phyloP scores from a whole-genome alignment of 2,329 filamentous ascomycete genomes.

The Arthrobotrys pseudoclavata region DNA sequence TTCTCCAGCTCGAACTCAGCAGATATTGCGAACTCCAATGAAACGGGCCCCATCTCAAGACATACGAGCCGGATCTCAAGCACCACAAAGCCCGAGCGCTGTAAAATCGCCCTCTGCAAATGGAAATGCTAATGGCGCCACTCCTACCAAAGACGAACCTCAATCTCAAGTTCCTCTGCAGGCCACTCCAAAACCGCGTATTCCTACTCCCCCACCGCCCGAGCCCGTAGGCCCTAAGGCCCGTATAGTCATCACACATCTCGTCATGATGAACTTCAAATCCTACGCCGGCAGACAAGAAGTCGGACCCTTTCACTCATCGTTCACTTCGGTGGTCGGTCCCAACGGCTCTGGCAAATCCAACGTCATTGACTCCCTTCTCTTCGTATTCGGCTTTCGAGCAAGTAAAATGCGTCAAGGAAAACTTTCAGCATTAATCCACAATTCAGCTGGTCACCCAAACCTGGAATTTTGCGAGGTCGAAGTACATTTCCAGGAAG shows the following conservation, averaged over 20 bases:
- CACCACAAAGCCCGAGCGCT: constrained; percentile 26
- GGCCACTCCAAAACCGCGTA: constrained; percentile 35
- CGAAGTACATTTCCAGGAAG: constrained; percentile 94
- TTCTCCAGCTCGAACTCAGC: constrained; percentile 33
- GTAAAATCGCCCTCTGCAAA: constrained; percentile 42
- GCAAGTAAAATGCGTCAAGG: constrained; percentile 99
- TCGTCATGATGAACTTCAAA: constrained; percentile 97
- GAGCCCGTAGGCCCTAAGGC: constrained; percentile 77
- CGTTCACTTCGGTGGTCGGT: constrained; percentile 97
- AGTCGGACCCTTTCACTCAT: constrained; percentile 93
- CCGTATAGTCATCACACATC: constrained; percentile 90
- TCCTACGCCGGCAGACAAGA: constrained; percentile 96
- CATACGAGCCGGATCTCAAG: constrained; percentile 18
- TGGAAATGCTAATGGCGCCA: constrained; percentile 25
- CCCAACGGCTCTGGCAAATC: constrained; percentile 99
- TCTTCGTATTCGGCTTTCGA: constrained; percentile 99
- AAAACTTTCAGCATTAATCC: constrained; percentile 96
- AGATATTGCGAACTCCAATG: constrained; percentile 35
- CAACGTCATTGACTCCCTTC: constrained; percentile 96
- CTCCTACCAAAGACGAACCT: constrained; percentile 9
- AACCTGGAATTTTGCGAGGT: constrained; percentile 93
- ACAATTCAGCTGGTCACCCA: constrained; percentile 90
- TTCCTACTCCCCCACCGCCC: constrained; percentile 48
- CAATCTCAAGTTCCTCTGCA: constrained; percentile 19
- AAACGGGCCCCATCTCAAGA: constrained; percentile 39